These are phyloP conservation scores for Endoconidiophora laricicola DNA, from an alignment of 2,329 filamentous ascomycete genomes.

Conservation along the genomic window DNA sequence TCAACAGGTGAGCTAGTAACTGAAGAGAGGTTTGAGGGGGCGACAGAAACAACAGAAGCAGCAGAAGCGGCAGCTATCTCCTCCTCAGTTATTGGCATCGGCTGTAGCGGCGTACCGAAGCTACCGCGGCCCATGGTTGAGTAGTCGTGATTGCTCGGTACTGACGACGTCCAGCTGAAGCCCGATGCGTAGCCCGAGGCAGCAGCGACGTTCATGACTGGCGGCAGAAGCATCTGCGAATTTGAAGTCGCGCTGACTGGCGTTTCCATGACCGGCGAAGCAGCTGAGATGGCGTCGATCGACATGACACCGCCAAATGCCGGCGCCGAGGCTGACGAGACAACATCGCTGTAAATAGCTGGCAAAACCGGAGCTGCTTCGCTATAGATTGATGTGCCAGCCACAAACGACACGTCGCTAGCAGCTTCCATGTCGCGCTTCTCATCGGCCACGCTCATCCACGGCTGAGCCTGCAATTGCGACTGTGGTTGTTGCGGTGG, in stretches of 20 bases:
- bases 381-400: too few species aligned
- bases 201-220: background rate
- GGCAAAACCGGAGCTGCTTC: too few species aligned
- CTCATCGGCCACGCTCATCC: slow-evolving; percentile 2
- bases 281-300: background rate
- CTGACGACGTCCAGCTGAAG: slow-evolving; percentile 2
- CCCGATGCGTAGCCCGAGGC: background rate
- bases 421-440: slow-evolving; percentile 1
- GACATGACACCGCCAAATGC: background rate
- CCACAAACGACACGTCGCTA: background rate
- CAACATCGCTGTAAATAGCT: too few species aligned
- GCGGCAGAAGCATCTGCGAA: background rate
- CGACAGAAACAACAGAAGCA: too few species aligned
- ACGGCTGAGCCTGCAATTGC: background rate
- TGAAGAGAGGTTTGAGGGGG: background rate
- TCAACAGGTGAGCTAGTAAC: background rate
- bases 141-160: background rate
- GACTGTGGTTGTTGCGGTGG: too few species aligned
- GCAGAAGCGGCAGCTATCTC: too few species aligned
- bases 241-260: background rate
- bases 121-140: background rate
- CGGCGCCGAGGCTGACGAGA: background rate
- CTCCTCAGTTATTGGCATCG: background rate
- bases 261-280: background rate
- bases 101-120: slow-evolving; percentile 1